These are phyloP conservation scores for Aquilaria malaccensis DNA, from an alignment of 345 rosid genomes.

Conservation along the genomic window DNA sequence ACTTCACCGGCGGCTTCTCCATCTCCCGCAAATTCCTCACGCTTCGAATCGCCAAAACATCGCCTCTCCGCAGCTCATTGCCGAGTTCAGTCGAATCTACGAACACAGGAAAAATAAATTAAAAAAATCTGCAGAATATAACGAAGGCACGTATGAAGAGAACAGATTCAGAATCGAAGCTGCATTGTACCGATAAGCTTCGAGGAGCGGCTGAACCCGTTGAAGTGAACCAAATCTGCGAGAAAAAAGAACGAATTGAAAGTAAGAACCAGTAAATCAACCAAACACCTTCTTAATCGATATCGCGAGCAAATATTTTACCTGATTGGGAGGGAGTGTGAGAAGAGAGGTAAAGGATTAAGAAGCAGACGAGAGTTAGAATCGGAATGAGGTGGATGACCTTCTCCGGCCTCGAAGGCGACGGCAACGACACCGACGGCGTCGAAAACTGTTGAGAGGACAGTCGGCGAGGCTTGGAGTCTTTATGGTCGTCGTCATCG, in stretches of 20 bases:
- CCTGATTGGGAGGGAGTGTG: slow-evolving; percentile 76
- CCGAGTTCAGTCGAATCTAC: slow-evolving; percentile 31
- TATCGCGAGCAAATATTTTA: slow-evolving; percentile 4
- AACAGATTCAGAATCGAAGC: slow-evolving; percentile 14
- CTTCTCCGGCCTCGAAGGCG: slow-evolving; percentile 43
- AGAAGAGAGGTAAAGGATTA: slow-evolving; percentile 79
- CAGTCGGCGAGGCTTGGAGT: slow-evolving; percentile 46
- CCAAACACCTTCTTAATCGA: no score
- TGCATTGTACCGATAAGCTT: slow-evolving; percentile 56
- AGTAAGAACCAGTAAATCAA: no score
- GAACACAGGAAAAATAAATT: slow-evolving; percentile 1
- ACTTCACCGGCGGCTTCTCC: slow-evolving; percentile 25
- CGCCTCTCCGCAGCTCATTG: slow-evolving; percentile 36
- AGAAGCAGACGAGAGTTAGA: slow-evolving; percentile 69
- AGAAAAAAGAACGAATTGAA: not conserved
- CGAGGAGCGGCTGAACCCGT: slow-evolving; percentile 41
- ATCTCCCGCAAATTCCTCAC: slow-evolving; percentile 59
- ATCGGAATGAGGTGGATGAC: slow-evolving; percentile 84
- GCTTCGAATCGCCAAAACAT: slow-evolving; percentile 53
- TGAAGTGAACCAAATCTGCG: slow-evolving; percentile 82
- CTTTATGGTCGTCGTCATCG: slow-evolving; percentile 47
- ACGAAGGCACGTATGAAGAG: not conserved
- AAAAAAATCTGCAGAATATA: not conserved
- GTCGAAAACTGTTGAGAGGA: slow-evolving; percentile 26
- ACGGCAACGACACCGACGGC: slow-evolving; percentile 21